Evolutionary conservation across 306 rosid genomes (phyloP).

Genomic region (Pterocarpus macrocarpus): DNA sequence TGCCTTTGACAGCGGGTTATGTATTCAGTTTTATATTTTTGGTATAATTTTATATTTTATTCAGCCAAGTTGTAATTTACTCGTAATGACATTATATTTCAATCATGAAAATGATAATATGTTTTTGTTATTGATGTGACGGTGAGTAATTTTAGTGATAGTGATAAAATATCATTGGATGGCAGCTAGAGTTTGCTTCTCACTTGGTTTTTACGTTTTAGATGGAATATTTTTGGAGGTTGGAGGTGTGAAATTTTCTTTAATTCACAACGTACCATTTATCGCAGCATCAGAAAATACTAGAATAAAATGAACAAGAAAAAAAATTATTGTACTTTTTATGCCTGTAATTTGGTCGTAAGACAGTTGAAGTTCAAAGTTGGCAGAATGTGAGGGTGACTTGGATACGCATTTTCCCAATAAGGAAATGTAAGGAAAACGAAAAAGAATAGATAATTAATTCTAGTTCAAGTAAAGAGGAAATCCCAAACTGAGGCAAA

Average conservation of each 20-base stretch:
- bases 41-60: neutral
- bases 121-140: no score
- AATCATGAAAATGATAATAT: neutral
- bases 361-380: neutral
- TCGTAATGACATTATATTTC: neutral
- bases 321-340: no score
- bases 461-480: slow-evolving; percentile 41
- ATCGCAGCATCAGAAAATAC: no score
- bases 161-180: no score
- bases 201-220: no score
- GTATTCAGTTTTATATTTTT: neutral
- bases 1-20: no score
- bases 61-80: neutral
- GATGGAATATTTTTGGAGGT: no score
- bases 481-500: slow-evolving; percentile 46
- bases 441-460: slow-evolving; percentile 25
- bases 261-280: no score
- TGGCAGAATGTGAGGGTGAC: slow-evolving; percentile 9
- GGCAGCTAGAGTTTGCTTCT: no score
- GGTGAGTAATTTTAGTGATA: no score
- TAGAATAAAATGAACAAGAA: no score
- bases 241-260: no score
- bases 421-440: neutral
- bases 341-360: neutral
- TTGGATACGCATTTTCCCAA: neutral